Evolutionary conservation across 192 early-diverging fungal species (phyloP).

Genomic region (Spizellomyces punctatus): DNA sequence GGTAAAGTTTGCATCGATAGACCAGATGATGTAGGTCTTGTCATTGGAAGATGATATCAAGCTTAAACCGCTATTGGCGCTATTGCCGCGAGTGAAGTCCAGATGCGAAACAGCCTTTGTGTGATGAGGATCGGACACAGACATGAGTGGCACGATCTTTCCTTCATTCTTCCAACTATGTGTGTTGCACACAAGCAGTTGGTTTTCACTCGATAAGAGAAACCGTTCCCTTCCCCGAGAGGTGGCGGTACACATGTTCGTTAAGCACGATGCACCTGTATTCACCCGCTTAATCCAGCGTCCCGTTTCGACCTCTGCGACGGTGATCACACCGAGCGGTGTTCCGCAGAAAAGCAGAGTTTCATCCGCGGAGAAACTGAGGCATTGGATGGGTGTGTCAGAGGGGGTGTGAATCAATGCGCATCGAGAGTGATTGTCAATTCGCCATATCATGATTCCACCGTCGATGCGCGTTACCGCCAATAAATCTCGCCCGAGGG

Average conservation of each 20-base stretch:
- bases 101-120: background rate
- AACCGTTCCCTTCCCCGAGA: conserved; percentile 10
- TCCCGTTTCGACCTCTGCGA: background rate
- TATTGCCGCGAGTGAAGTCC: background rate
- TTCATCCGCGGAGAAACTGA: conserved; percentile 14
- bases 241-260: background rate
- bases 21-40: background rate
- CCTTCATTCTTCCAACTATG: background rate
- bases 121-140: background rate
- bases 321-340: background rate
- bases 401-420: background rate
- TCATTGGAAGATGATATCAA: conserved; percentile 5
- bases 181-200: background rate
- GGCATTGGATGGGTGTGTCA: background rate
- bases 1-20: background rate
- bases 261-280: background rate
- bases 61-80: background rate
- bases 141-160: background rate
- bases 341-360: conserved; percentile 3
- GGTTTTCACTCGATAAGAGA: background rate
- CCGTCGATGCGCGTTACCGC: conserved; percentile 7
- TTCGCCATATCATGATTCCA: conserved; percentile 14
- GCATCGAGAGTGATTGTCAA: conserved; percentile 11
- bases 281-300: background rate
- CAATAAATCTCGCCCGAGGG: conserved; percentile 15